Evolutionary conservation across 495 filamentous ascomycete species (phyloP).

Genomic region (Xylaria acuta): DNA sequence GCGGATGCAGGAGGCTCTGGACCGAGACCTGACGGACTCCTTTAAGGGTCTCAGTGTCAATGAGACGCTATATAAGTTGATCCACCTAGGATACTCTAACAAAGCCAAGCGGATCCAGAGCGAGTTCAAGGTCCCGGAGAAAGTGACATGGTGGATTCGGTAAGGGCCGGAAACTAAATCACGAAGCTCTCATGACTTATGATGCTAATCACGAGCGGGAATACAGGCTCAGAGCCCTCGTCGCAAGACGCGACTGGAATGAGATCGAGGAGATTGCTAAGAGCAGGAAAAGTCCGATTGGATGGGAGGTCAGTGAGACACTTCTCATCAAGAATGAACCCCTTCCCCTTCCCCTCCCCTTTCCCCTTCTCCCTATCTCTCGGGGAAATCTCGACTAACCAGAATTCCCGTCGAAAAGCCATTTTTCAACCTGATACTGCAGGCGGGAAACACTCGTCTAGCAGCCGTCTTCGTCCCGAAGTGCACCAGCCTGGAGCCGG

Average conservation of each 20-base stretch:
- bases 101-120: slow-evolving; percentile 83
- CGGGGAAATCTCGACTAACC: neutral
- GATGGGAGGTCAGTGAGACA: slow-evolving; percentile 77
- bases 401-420: slow-evolving; percentile 57
- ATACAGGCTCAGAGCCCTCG: slow-evolving; percentile 81
- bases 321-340: slow-evolving; percentile 3
- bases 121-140: slow-evolving; percentile 93
- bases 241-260: slow-evolving; percentile 86
- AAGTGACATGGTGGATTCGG: slow-evolving; percentile 85
- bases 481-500: slow-evolving; percentile 64
- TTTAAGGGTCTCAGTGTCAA: slow-evolving; percentile 87
- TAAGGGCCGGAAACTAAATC: slow-evolving; percentile 35
- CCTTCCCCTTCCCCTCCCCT: slow-evolving; percentile 10
- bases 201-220: slow-evolving; percentile 1
- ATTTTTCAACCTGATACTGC: slow-evolving; percentile 87
- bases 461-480: slow-evolving; percentile 88
- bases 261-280: slow-evolving; percentile 86
- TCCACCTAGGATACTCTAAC: slow-evolving; percentile 75
- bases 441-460: slow-evolving; percentile 87
- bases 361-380: neutral
- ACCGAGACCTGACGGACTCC: slow-evolving; percentile 76
- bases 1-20: slow-evolving; percentile 82
- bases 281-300: slow-evolving; percentile 83
- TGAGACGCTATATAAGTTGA: slow-evolving; percentile 85
- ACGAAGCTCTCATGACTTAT: neutral